Evolutionary conservation across 352 stramenopile genomes (phyloP), one percentile per base, ranked within the genome.

Genomic region (Blastocystis sp.): DNA sequence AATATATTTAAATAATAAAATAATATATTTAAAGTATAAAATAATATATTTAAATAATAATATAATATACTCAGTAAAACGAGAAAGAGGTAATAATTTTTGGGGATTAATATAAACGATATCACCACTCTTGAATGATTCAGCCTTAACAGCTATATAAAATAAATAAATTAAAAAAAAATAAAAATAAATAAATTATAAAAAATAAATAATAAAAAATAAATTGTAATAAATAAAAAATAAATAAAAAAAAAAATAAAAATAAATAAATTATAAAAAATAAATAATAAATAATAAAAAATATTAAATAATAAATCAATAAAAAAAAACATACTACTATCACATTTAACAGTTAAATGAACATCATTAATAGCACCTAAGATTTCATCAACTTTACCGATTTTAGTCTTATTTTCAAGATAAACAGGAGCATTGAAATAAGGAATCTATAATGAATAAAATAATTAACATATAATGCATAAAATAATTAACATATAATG

Each of bases 301-400:
- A 33, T n/a, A n/a, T n/a, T n/a, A n/a, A 52, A 18, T 23, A 44
- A 52, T 7, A 21, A 10, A 11, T 4, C 3, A 7, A 62, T 13
- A 2, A 9, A 28, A 4, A 33, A 7, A 4, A 7, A 13, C 3
- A 13, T 19, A 62, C 52, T 42, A 16, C 54, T 42, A 33, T 48
- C 35, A 34, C 52, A 62, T 21, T 62, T 62, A 39, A 62, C 54
- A 3, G 52, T 54, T 39, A 62, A 62, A 62, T 62, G 52, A 48
- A 88, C 79, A 44, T 94, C 76, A 65, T 93, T 87, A 59, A 95
- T 91, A 40, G 86, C 86, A 35, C 88, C 88, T 36, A 96, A 80
- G 69, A 97, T 93, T 75, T 97, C 90, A 72, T 96, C 88, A 23
- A 97, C 79, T 70, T 96, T 96, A 64, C 90, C 90, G 65, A 96